Percentiles rank a stretch among this genome's conserved stretches.
Evolutionary conservation across 179 eudicot genomes (phyloP).

Genomic region (Patellifolia procumbens): DNA sequence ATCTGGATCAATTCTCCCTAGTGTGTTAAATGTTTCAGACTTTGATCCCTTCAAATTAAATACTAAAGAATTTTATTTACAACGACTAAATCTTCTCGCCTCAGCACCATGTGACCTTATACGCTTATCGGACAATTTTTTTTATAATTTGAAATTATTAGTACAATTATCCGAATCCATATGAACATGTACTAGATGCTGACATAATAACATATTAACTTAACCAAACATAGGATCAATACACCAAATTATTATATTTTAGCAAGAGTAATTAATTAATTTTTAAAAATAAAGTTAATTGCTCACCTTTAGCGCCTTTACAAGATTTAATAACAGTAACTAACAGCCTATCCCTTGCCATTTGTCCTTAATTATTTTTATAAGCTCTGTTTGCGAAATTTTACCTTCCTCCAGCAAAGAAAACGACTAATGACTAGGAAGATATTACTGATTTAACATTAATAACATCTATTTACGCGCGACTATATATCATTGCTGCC

Average conservation of each 20-base stretch:
- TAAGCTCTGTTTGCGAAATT: conserved; percentile 36
- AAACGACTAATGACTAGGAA: too few relatives aligned
- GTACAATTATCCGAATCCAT: too few relatives aligned
- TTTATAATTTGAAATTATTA: too few relatives aligned
- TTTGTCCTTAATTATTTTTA: conserved; percentile 40
- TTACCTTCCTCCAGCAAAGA: conserved; percentile 34
- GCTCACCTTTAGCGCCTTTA: conserved; percentile 36
- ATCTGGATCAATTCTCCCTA: neutral
- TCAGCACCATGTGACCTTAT: too few relatives aligned
- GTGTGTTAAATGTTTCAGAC: conserved; percentile 10
- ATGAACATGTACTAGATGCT: neutral
- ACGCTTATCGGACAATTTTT: too few relatives aligned
- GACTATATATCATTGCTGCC: too few relatives aligned
- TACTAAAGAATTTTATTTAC: too few relatives aligned
- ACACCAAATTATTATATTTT: neutral
- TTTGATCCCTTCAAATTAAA: neutral
- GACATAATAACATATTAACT: neutral
- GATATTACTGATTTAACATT: too few relatives aligned
- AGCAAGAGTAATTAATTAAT: too few relatives aligned
- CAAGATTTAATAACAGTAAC: conserved; percentile 37
- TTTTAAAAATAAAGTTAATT: neutral
- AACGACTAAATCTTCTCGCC: too few relatives aligned
- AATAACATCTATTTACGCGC: too few relatives aligned
- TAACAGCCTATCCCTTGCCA: conserved; percentile 52
- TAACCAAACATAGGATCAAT: neutral